phyloP scores from a whole-genome alignment of 441 rosid genomes.

The Manihot esculenta region DNA sequence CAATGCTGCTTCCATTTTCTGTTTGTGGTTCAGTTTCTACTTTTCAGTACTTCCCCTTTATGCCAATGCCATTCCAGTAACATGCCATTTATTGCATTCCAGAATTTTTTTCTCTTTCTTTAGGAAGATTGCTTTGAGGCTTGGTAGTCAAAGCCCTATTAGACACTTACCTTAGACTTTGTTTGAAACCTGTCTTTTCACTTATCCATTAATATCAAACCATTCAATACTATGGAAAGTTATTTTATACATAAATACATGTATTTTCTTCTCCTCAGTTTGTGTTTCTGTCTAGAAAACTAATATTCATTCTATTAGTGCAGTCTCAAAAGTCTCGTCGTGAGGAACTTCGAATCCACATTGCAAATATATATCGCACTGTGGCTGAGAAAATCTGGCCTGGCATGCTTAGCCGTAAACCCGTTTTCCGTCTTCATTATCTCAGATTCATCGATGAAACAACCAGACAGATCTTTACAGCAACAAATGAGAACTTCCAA shows the following conservation, averaged over 20 bases:
- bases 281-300: slow-evolving; percentile 6
- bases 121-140: background rate
- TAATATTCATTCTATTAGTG: slow-evolving; percentile 34
- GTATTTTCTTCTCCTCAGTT: slow-evolving; percentile 6
- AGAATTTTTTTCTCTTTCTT: background rate
- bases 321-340: slow-evolving; percentile 97
- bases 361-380: slow-evolving; percentile 86
- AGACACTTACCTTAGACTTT: background rate
- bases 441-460: slow-evolving; percentile 93
- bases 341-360: slow-evolving; percentile 87
- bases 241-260: background rate
- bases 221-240: background rate
- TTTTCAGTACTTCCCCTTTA: background rate
- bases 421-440: slow-evolving; percentile 87
- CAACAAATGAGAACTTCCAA: slow-evolving; percentile 81
- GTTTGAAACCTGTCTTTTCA: background rate
- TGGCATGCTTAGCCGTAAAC: slow-evolving; percentile 84
- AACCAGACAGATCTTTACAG: slow-evolving; percentile 57
- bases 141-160: background rate
- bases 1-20: slow-evolving; percentile 2
- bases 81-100: background rate
- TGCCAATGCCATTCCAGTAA: background rate
- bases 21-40: slow-evolving; percentile 8
- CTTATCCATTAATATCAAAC: background rate
- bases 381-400: slow-evolving; percentile 96